A percentile compares a stretch with the other conserved stretches of the same genome.
These are phyloP conservation scores for Hyparrhenia diplandra DNA, from an alignment of 176 grass and related monocot species.

Conservation along the genomic window DNA sequence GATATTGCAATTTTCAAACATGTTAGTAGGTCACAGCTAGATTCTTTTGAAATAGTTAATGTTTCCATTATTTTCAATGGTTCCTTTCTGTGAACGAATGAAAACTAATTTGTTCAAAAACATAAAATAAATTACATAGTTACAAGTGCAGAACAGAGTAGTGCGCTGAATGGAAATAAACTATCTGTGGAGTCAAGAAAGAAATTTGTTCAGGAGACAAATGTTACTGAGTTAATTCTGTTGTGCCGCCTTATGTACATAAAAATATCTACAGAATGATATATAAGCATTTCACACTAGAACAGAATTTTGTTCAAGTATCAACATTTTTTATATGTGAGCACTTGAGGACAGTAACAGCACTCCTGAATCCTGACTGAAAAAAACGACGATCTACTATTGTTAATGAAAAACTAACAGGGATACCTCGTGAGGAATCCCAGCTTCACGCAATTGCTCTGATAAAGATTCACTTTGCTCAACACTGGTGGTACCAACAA, in stretches of 20 bases:
- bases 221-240: background rate
- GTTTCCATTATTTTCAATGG: background rate
- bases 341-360: background rate
- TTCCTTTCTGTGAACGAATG: background rate
- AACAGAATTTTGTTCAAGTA: background rate
- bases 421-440: constrained; percentile 82
- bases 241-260: background rate
- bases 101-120: constrained; percentile 2
- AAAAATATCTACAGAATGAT: background rate
- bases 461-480: constrained; percentile 91
- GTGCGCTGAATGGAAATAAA: background rate
- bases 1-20: background rate
- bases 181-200: background rate
- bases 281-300: background rate
- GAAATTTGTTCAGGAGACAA: background rate
- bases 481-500: constrained; percentile 98
- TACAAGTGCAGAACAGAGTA: background rate
- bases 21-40: background rate
- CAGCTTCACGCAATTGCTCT: constrained; percentile 76
- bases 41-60: background rate
- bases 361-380: background rate
- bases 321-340: background rate
- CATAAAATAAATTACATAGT: background rate
- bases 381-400: background rate
- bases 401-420: constrained; percentile 16